Evolutionary conservation across 2,329 filamentous ascomycete genomes (phyloP).

Genomic region (Aspergillus fumigatus): DNA sequence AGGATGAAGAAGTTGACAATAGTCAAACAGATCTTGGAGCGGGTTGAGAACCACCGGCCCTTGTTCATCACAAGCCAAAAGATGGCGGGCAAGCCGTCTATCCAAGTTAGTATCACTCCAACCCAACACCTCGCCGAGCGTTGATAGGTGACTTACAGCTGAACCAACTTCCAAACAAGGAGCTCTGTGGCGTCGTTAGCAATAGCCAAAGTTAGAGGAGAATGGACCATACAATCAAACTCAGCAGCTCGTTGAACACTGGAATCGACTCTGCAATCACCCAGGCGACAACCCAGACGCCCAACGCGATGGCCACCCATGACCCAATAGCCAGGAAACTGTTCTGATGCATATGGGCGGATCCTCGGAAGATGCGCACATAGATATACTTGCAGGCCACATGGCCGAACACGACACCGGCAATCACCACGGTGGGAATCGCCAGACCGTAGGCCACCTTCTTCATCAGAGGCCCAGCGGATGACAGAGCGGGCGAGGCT

Average conservation of each 20-base stretch:
- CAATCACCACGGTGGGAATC: conserved; percentile 63
- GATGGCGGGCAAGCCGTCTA: conserved; percentile 39
- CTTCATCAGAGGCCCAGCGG: conserved; percentile 51
- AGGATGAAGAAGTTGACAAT: conserved; percentile 42
- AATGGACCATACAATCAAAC: conserved; percentile 46
- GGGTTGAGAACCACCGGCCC: conserved; percentile 34
- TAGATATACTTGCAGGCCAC: conserved; percentile 65
- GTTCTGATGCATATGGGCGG: conserved; percentile 48
- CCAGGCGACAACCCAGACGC: conserved; percentile 58
- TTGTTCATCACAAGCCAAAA: conserved; percentile 49
- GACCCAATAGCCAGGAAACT: conserved; percentile 48
- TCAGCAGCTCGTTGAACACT: conserved; percentile 62
- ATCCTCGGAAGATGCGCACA: conserved; percentile 57
- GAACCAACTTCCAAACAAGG: conserved; percentile 64
- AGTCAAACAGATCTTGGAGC: conserved; percentile 42
- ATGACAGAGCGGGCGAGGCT: conserved; percentile 61
- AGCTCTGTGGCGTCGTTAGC: conserved; percentile 30
- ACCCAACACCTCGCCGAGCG: background rate
- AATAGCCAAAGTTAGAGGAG: background rate
- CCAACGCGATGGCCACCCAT: conserved; percentile 56
- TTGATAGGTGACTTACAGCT: conserved; percentile 35
- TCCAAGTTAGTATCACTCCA: conserved; percentile 4
- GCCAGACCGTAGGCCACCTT: conserved; percentile 66
- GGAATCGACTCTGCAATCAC: conserved; percentile 66
- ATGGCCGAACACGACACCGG: conserved; percentile 64